These are phyloP conservation scores for Leucocoprinus sp. DNA, from an alignment of 768 basidiomycete genomes.

Conservation along the genomic window DNA sequence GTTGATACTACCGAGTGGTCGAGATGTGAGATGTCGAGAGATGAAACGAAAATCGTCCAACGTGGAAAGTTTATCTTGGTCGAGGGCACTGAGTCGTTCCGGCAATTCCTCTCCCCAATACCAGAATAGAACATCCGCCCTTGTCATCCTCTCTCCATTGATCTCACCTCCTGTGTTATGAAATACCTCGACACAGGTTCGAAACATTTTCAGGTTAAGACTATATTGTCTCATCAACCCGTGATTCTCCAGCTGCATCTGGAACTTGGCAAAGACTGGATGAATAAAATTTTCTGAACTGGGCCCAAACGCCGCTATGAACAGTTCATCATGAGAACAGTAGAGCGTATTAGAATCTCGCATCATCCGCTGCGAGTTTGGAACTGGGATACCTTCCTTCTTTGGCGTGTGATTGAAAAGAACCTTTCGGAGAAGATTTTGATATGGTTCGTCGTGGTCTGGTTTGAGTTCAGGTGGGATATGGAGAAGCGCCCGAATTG, in stretches of 20 bases:
- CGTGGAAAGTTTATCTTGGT: slow-evolving; percentile 19
- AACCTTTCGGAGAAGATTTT: slow-evolving; percentile 1
- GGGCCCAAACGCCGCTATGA: slow-evolving; percentile 26
- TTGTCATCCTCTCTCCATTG: neutral
- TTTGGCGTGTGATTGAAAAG: neutral
- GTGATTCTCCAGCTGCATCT: slow-evolving; percentile 18
- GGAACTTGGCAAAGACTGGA: slow-evolving; percentile 21
- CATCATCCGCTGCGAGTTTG: slow-evolving; percentile 22
- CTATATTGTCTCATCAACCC: slow-evolving; percentile 24
- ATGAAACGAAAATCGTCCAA: slow-evolving; percentile 32
- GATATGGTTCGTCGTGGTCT: slow-evolving; percentile 13
- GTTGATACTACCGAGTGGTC: slow-evolving; percentile 11
- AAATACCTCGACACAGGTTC: slow-evolving; percentile 27
- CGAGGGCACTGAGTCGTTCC: slow-evolving; percentile 15
- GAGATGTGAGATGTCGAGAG: slow-evolving; percentile 21
- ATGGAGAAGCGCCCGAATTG: neutral
- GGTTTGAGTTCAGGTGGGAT: slow-evolving; percentile 11
- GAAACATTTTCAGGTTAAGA: slow-evolving; percentile 28
- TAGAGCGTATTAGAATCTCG: slow-evolving; percentile 23
- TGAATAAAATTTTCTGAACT: slow-evolving; percentile 25
- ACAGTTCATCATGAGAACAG: slow-evolving; percentile 25
- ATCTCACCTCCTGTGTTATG: slow-evolving; percentile 13
- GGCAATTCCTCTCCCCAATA: slow-evolving; percentile 29
- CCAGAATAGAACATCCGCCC: slow-evolving; percentile 26
- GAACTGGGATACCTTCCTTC: slow-evolving; percentile 15